Base-by-base conservation (phyloP, 176 grass and related monocot genomes). In the Bromus sterilis region DNA sequence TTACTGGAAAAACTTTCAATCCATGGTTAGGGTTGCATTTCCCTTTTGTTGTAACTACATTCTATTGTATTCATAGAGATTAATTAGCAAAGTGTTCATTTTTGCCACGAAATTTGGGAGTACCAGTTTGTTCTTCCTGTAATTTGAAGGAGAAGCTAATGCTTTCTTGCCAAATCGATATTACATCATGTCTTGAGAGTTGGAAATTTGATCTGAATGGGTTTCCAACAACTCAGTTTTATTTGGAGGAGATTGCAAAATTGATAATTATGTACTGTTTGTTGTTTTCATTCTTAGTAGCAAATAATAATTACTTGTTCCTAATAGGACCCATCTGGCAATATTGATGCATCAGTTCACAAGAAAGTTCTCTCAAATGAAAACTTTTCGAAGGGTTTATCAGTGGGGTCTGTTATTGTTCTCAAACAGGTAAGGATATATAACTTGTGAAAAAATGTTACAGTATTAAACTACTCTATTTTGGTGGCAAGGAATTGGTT, bases 321-420 rank as follows among this genome's bases (percentile, higher is more conserved):
- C 79, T 62, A 5, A 39, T 84, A 91, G 92, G 92, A 94, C 65
- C 86, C 84, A 33, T 76, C 73, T 1, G 86, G 70, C 21, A 76
- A 15, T 11, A 76, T 94, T 26, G 35, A 44, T 34, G 92, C 89
- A 66, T 76, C 81, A 20, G 60, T 91, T 63, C 88, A 91, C 61
- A 74, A 56, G 41, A 89, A 86, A 81, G 89, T 79, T 20, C 20
- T 89, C 41, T 59, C 56, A 8, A 57, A 82, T 18, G 69, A 64
- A 28, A 87, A 72, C 66, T 37, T 80, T 71, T 74, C 43, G 3
- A 53, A 43, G 3, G 66, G 83, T 82, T 84, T 94, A 46, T 85
- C 92, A 12, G 35, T 85, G 30, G 89, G 88, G 1, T 91, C 64
- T 77, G 79, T 78, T n/a, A 42, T 94, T 39, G 8, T 94, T 75